Base-by-base conservation (phyloP, 495 filamentous ascomycete genomes). In the Aspergillus heteromorphus region DNA sequence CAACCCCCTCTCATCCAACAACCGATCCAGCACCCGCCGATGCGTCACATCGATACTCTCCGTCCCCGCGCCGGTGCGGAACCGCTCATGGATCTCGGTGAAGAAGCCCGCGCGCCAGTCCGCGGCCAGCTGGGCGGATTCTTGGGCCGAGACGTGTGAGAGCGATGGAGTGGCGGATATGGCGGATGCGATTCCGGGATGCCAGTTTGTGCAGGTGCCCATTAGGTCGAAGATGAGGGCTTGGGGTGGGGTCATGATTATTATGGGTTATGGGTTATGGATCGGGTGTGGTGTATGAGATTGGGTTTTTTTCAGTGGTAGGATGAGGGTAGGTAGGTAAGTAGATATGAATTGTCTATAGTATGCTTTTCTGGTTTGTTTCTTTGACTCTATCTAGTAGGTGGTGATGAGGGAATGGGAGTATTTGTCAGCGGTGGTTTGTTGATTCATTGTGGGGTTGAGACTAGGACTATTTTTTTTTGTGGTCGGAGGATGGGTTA, bases 41-140 rank as follows among this genome's bases (percentile, higher is more conserved):
- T 75, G 74, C 0, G 77, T 81, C 14, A 66, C 48, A 61, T 81
- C 79, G 19, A 83, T 75, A 52, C 81, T 71, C 59, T 80, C 78
- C 0, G 68, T 69, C 1, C 68, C 59, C 9, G 71, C 63, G 11
- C 61, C 60, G 7, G 62, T 57, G 1, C 49, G 50, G 18, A 71
- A 60, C 1, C 77, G 76, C 13, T 59, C 57, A 20, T 70, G 64
- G 49, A 72, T 76, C 31, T 69, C 68, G 36, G 65, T 56, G 54
- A 82, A 80, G 59, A 76, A 81, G 13, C 61, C 56, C 20, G 70
- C 64, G 18, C 78, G 73, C 77, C 77, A 79, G 59, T 74, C 65
- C 0, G 80, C 65, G 2, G 77, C 79, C 51, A 80, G 50, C 10
- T 62, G 57, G 11, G 73, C 77, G 19, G 62, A 57, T 6, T 55